Evolutionary conservation across 1,139 yeast species (phyloP), one percentile per base, ranked within the genome.

Genomic region (Yamadazyma diddensiae): DNA sequence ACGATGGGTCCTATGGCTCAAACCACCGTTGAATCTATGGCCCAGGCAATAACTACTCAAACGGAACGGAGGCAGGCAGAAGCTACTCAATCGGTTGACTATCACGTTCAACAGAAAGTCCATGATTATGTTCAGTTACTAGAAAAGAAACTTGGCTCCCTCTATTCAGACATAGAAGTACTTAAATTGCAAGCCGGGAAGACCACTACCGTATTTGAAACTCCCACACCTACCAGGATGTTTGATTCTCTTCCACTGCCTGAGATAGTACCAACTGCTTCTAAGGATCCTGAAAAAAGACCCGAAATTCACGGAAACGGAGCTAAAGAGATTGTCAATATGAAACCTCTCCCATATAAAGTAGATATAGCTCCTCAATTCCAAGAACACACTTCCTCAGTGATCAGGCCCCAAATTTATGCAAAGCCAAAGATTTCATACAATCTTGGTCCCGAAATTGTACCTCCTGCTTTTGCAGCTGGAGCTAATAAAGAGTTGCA

Each of bases 301-400:
- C 26, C 29, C 9, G 33, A 28, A 2, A n/a, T n/a, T n/a, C 40
- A 34, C 25, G 37, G 37, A 8, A 19, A 15, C 14, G 36, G 37
- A 9, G 52, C 42, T 10, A 53, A 55, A 29, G 48, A 49, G 15
- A 33, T 58, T 5, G 37, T 53, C 27, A 49, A 50, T 28, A 45
- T 41, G 39, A 48, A 52, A 13, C 25, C 25, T 16, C 45, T 55
- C 0, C 46, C 60, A 3, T 42, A 56, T 37, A 53, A 56, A 23
- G 41, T 59, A 4, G 45, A 53, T 2, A 46, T 57, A 1, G 35
- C 38, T 3, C 64, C 64, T 2, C 62, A 58, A 31, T 57, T 56
- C 29, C 46, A 45, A 15, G 34, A 43, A 25, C 60, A 58, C 30
- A 34, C 40, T 7, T 25, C 29, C 4, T 19, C 15, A 11, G 25